These are phyloP conservation scores for Boletellus ananiceps DNA, from an alignment of 768 basidiomycete genomes.

Conservation along the genomic window DNA sequence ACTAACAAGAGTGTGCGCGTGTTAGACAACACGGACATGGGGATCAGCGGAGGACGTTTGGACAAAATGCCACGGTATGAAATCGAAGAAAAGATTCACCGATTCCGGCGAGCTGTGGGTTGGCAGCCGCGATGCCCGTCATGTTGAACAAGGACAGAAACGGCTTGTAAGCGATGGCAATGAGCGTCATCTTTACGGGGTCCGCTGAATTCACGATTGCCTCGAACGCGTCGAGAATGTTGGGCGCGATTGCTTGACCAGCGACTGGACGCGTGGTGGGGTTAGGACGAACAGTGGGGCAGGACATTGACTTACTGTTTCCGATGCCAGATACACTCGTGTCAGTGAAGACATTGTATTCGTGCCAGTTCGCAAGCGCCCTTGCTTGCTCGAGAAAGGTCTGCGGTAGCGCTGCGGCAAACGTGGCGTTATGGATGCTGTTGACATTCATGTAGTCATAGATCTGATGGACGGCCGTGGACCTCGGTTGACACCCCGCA, in stretches of 20 bases:
- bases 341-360: slow-evolving; percentile 63
- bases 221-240: slow-evolving; percentile 50
- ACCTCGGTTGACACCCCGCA: neutral
- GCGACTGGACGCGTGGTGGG: slow-evolving; percentile 44
- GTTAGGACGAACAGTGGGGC: too few relatives aligned
- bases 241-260: slow-evolving; percentile 58
- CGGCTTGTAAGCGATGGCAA: slow-evolving; percentile 70
- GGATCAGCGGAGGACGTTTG: too few relatives aligned
- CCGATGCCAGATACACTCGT: slow-evolving; percentile 52
- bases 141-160: slow-evolving; percentile 77
- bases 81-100: slow-evolving; percentile 33
- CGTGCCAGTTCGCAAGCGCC: slow-evolving; percentile 67
- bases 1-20: slow-evolving; percentile 34
- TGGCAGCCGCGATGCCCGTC: slow-evolving; percentile 50
- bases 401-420: slow-evolving; percentile 42
- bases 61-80: too few relatives aligned
- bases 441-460: slow-evolving; percentile 75
- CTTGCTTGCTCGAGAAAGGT: slow-evolving; percentile 51
- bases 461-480: slow-evolving; percentile 36
- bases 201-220: slow-evolving; percentile 47
- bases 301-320: slow-evolving; percentile 44
- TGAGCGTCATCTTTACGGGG: slow-evolving; percentile 53
- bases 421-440: slow-evolving; percentile 58
- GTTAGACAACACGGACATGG: neutral
- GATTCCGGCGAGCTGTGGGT: slow-evolving; percentile 53